Conservation (phyloP, 2,329 filamentous ascomycete genomes). For the Trichoderma afroharzianum region DNA sequence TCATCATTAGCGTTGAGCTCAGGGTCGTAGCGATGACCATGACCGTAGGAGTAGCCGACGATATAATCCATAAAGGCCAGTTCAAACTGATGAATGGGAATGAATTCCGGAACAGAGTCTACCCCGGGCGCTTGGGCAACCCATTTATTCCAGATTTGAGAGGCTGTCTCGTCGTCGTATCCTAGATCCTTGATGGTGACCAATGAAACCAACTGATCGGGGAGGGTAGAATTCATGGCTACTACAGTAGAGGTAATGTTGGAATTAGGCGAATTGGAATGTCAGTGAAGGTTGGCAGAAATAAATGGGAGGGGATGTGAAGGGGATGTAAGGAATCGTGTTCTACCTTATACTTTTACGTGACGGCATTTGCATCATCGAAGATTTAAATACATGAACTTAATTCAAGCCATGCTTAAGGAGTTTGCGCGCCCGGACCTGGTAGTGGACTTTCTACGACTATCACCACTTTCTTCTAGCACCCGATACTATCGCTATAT, state of each 20-base stretch:
- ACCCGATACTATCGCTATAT: too few relatives aligned
- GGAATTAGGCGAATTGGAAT: not conserved
- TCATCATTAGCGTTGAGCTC: not conserved
- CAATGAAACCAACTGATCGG: not conserved
- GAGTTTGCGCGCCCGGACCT: not conserved
- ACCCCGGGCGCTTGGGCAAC: not conserved
- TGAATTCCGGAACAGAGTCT: not conserved
- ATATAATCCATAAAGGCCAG: not conserved
- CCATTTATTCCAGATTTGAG: not conserved
- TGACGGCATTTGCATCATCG: not conserved
- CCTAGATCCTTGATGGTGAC: not conserved
- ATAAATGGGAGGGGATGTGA: not conserved
- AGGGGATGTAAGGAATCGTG: not conserved
- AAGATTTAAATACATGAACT: not conserved
- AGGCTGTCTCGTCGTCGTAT: not conserved
- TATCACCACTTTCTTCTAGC: not conserved
- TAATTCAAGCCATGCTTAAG: not conserved
- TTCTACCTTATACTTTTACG: not conserved
- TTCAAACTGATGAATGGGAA: not conserved
- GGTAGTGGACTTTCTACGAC: not conserved
- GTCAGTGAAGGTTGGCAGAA: not conserved
- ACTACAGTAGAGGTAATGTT: not conserved
- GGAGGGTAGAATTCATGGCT: not conserved
- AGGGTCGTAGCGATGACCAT: not conserved
- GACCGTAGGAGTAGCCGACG: not conserved